Evolutionary conservation across 1,139 yeast genomes (phyloP).

Genomic region (Blastobotrys persicus): DNA sequence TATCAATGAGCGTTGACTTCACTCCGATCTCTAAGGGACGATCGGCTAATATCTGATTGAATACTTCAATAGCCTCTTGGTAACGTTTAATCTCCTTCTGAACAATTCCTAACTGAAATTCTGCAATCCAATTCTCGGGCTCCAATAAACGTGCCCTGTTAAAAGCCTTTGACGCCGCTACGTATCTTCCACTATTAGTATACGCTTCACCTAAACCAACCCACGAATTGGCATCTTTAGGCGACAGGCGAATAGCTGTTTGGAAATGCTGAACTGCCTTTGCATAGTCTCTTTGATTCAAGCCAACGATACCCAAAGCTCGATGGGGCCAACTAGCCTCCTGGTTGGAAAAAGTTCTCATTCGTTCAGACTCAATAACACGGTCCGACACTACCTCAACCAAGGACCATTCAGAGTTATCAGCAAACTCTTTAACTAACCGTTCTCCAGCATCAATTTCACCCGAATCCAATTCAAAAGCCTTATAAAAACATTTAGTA

Average conservation of each 20-base stretch:
- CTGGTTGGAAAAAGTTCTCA: conserved; percentile 37
- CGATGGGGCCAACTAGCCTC: conserved; percentile 77
- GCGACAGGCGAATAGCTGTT: conserved; percentile 67
- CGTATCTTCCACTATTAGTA: conserved; percentile 75
- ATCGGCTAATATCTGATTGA: conserved; percentile 44
- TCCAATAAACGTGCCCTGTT: conserved; percentile 57
- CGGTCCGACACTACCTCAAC: conserved; percentile 70
- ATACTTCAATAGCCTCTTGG: conserved; percentile 44
- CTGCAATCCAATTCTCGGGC: conserved; percentile 56
- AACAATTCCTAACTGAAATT: conserved; percentile 65
- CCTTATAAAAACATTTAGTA: conserved; percentile 82
- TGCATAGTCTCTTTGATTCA: conserved; percentile 70
- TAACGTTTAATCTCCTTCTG: conserved; percentile 52
- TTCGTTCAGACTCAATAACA: conserved; percentile 56
- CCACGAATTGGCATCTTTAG: conserved; percentile 79
- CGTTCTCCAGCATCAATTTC: conserved; percentile 73
- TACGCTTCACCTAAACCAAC: conserved; percentile 94
- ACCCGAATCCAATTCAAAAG: conserved; percentile 80
- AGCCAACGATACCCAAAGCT: conserved; percentile 73
- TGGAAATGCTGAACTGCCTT: conserved; percentile 90
- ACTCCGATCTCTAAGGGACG: conserved; percentile 58
- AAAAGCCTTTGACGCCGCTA: conserved; percentile 84
- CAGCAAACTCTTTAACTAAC: conserved; percentile 66
- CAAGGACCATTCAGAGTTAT: conserved; percentile 73
- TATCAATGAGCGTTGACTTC: conserved; percentile 55